Conservation (phyloP, 352 stramenopile species). For the Phytophthora sansomeana region DNA sequence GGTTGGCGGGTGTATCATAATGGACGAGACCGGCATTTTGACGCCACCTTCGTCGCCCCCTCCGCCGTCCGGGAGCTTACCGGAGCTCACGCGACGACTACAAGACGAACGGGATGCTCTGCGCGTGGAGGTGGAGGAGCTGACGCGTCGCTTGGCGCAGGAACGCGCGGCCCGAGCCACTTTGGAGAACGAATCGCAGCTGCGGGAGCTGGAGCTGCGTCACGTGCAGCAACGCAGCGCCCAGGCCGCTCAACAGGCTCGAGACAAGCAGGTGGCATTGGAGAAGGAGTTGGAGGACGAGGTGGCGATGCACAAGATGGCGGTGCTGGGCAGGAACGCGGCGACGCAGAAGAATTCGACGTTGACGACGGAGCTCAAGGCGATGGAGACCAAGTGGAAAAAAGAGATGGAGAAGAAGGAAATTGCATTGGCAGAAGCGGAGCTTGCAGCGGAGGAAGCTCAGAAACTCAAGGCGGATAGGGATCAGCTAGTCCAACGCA, state of each 20-base stretch:
- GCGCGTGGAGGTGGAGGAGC: conserved; percentile 54
- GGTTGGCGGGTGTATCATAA: conserved; percentile 18
- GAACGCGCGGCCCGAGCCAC: conserved; percentile 45
- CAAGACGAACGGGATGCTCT: conserved; percentile 72
- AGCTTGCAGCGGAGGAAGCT: conserved; percentile 56
- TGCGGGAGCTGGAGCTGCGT: conserved; percentile 74
- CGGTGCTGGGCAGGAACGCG: conserved; percentile 56
- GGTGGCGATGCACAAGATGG: conserved; percentile 56
- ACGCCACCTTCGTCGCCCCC: conserved; percentile 19
- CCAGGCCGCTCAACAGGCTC: conserved; percentile 59
- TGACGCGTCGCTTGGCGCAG: conserved; percentile 52
- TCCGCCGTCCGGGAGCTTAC: conserved; percentile 38
- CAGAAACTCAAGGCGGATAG: conserved; percentile 53
- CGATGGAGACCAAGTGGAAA: conserved; percentile 64
- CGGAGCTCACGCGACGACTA: conserved; percentile 65
- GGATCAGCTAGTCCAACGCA: conserved; percentile 70
- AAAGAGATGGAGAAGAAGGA: conserved; percentile 77
- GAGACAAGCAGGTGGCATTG: conserved; percentile 52
- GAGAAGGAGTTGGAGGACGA: conserved; percentile 77
- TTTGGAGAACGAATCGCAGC: conserved; percentile 69
- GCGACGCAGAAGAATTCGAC: conserved; percentile 63
- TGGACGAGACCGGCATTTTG: conserved; percentile 6
- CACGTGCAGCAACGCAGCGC: conserved; percentile 67
- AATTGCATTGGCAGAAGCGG: conserved; percentile 52
- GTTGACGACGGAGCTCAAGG: conserved; percentile 56